Evolutionary conservation across 257 asterid genomes (phyloP), one percentile per base, ranked within the genome.

Genomic region (Oldenlandia corymbosa): DNA sequence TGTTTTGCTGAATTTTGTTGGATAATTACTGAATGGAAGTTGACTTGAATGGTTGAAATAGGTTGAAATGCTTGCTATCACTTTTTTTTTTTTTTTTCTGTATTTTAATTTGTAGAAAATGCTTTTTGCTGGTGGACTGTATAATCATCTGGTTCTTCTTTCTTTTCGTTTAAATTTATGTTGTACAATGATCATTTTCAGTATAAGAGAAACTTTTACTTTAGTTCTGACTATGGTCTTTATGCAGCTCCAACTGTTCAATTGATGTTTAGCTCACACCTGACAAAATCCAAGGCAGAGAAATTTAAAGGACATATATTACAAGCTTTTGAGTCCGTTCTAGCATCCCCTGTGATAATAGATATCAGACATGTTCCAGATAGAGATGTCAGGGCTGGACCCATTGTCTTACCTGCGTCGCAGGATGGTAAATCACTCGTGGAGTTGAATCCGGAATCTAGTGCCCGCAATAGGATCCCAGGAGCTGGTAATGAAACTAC

Each of bases 171-270:
- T n/a, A n/a, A n/a, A n/a, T n/a, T 5, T 26, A 10, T 50, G 51
- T 39, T 26, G 3, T 26, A 14, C 28, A 41, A 17, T 60, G 16
- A 42, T 43, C 4, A 5, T 26, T 42, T 14, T 24, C 4, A 43
- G 2, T 14, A 7, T 57, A 24, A 20, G 69, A 27, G 31, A 26
- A 42, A 45, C 43, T 36, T 41, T 62, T 41, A 57, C 53, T 24
- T 37, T 20, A 24, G 30, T 50, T 63, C 62, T 71, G 31, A 52
- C 34, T 50, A 18, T 24, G 42, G 30, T 67, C 60, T 65, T 51
- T 71, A 36, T 76, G 76, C 97, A 92, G 99, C 99, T 77, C 94
- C 96, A 4, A 90, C 96, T 6, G 95, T 82, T 68, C 95, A 84
- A 62, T 69, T 92, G 60, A 74, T 78, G 60, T 92, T 92, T 84